Evolutionary conservation across 768 basidiomycete species (phyloP), one percentile per base, ranked within the genome.

Genomic region (Cantharellus cinnabarinus): DNA sequence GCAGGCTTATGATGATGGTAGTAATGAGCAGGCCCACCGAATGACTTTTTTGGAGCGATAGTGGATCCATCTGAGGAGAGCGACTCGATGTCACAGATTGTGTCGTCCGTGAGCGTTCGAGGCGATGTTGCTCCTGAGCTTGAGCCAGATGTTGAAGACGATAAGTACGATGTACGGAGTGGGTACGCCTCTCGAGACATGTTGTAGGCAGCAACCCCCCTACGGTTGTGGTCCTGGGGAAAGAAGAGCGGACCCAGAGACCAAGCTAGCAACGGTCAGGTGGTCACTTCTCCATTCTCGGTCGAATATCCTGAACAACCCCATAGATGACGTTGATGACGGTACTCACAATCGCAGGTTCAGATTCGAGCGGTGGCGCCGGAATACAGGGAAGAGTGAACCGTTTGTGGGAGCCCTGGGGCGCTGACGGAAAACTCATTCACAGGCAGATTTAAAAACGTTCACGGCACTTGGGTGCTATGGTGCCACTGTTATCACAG

Each of bases 341-440:
- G 1, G 72, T 84, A 1, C 66, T 89, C 58, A 83, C 84, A 0
- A 86, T 89, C 4, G 85, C 85, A 20, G 83, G 89, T 4, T 80
- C 85, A 10, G 90, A 93, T 65, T 79, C 82, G 2, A 78, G 85
- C 39, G 88, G 87, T 34, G 89, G 90, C 1, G 89, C 90, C 39
- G 91, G 90, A 0, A 89, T 95, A 35, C 90, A 93, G 73, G 87
- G 83, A 62, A 63, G 70, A 58, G 5, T 29, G 20, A 14, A 37
- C 42, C 3, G 29, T 35, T 57, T 42, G 34, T 41, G 50, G 39
- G 48, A 14, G 58, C 14, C 41, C 14, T 40, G 54, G 55, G 20
- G 53, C 35, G 14, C 48, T 48, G 44, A 5, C 20, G 37, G 41
- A 20, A 34, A 50, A 56, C 51, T 2, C 38, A 3, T n/a, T 4